Evolutionary conservation across 306 rosid species (phyloP).

Genomic region (Morella rubra): DNA sequence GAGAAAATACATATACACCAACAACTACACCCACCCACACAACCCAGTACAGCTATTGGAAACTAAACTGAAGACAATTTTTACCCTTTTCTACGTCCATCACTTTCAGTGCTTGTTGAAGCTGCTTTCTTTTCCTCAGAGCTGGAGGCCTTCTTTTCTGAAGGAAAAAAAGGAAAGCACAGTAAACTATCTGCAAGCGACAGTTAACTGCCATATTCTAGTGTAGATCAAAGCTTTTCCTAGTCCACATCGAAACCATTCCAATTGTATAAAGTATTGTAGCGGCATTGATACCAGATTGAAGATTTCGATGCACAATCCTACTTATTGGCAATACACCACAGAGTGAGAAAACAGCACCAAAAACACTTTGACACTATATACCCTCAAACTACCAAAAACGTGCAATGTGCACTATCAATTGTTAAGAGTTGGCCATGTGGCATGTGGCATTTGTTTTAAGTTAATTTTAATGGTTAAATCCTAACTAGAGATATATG

Average conservation of each 20-base stretch:
- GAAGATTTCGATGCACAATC: neutral
- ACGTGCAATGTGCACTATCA: no score
- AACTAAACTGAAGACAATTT: neutral
- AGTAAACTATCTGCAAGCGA: neutral
- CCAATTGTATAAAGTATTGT: neutral
- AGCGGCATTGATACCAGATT: neutral
- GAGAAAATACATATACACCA: neutral
- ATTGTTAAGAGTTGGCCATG: no score
- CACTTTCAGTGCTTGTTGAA: conserved; percentile 24
- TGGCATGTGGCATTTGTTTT: no score
- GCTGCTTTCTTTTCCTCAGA: conserved; percentile 39
- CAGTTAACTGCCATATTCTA: neutral
- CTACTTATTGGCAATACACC: neutral
- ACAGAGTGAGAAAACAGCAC: neutral
- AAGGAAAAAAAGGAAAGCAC: neutral
- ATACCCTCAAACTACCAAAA: no score
- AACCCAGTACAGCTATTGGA: neutral
- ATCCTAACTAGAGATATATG: no score
- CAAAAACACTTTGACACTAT: no score
- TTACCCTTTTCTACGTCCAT: conserved; percentile 40
- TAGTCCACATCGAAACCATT: neutral
- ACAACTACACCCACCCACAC: neutral
- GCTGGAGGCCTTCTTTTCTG: conserved; percentile 36
- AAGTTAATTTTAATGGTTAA: no score
- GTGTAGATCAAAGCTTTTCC: neutral